Evolutionary conservation across 2,329 filamentous ascomycete species (phyloP).

Genomic region (Neopestalotiopsis clavispora): DNA sequence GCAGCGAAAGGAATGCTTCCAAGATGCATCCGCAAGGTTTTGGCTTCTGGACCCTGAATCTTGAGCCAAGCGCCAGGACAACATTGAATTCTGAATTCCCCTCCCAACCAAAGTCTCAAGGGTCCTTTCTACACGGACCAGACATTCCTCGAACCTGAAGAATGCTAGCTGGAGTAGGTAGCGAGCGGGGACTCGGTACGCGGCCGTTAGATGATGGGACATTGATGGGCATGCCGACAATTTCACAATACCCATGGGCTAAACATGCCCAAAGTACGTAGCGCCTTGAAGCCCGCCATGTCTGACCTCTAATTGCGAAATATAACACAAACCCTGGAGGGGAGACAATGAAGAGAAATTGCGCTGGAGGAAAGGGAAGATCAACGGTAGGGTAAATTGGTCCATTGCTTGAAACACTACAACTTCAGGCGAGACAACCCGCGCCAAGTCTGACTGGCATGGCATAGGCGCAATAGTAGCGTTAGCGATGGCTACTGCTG

Average conservation of each 20-base stretch:
- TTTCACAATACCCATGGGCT: too few species aligned
- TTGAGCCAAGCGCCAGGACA: neutral
- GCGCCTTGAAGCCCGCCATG: neutral
- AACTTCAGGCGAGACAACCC: conserved; percentile 6
- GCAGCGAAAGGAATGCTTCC: neutral
- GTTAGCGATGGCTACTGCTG: neutral
- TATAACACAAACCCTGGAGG: neutral
- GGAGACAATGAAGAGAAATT: neutral
- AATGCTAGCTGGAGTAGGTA: neutral
- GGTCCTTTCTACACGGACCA: neutral
- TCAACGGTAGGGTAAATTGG: conserved; percentile 6
- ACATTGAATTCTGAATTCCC: neutral
- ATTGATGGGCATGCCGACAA: neutral
- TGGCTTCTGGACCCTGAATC: neutral
- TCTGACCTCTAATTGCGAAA: conserved; percentile 1
- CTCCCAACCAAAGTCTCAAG: neutral
- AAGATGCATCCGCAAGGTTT: neutral
- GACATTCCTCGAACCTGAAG: neutral
- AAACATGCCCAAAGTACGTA: too few species aligned
- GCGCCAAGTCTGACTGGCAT: conserved; percentile 3
- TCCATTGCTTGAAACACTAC: conserved; percentile 11
- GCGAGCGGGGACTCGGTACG: neutral
- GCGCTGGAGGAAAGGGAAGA: neutral
- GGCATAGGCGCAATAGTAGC: neutral
- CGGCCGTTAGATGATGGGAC: neutral